Conservation (phyloP, 1,284 basidiomycete genomes). For the Cystobasidiaceae sp. region DNA sequence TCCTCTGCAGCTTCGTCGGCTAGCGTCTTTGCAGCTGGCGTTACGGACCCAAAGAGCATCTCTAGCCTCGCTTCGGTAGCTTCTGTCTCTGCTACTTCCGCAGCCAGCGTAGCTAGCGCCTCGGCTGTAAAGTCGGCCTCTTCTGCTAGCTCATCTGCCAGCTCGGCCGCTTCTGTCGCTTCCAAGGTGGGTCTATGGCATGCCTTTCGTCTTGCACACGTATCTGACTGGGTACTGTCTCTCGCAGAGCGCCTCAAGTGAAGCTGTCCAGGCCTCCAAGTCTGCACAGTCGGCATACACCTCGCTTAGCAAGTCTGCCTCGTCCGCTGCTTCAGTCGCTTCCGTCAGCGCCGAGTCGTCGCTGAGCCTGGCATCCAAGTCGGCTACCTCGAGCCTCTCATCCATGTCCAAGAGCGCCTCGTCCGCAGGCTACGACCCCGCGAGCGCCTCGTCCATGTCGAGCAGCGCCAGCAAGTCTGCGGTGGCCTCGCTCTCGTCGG, state of each 20-base stretch:
- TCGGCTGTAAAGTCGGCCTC: conserved; percentile 33
- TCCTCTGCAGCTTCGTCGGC: conserved; percentile 13
- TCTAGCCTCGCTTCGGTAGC: conserved; percentile 30
- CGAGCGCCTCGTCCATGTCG: conserved; percentile 30
- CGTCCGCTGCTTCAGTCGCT: conserved; percentile 25
- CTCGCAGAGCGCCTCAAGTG: conserved; percentile 31
- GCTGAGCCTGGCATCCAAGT: conserved; percentile 6
- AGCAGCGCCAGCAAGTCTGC: conserved; percentile 18
- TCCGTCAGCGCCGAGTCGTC: conserved; percentile 28
- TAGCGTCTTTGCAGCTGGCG: conserved; percentile 24
- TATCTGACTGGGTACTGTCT: conserved; percentile 10
- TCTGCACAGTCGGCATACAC: conserved; percentile 31
- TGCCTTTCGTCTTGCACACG: neutral
- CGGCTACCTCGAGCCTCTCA: conserved; percentile 15
- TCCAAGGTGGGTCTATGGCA: neutral
- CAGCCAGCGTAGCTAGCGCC: conserved; percentile 30
- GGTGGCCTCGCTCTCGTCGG: conserved; percentile 13
- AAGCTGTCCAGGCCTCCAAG: conserved; percentile 32
- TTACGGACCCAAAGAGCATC: conserved; percentile 19
- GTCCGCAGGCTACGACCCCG: conserved; percentile 32
- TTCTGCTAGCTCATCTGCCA: conserved; percentile 31
- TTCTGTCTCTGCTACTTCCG: conserved; percentile 29
- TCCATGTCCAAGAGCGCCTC: conserved; percentile 29
- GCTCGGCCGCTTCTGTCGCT: conserved; percentile 31
- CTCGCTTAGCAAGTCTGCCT: conserved; percentile 28